Evolutionary conservation across 208 protist species (phyloP).

Genomic region (Dictyostelium gargantuum): DNA sequence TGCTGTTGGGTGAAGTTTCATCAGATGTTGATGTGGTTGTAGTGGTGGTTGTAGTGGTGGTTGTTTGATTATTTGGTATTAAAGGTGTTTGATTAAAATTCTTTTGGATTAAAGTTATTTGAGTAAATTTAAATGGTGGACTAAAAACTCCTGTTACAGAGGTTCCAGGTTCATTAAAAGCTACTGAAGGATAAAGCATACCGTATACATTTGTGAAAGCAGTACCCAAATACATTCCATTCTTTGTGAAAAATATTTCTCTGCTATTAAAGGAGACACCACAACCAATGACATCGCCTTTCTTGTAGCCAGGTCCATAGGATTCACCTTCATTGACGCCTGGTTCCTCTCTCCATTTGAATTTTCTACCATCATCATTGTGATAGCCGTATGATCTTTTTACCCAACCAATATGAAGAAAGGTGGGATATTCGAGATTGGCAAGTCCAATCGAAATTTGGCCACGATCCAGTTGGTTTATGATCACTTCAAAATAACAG

Average conservation of each 20-base stretch:
- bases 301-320: neutral
- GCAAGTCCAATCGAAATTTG: slow-evolving; percentile 37
- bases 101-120: neutral
- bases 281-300: slow-evolving; percentile 62
- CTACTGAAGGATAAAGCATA: slow-evolving; percentile 12
- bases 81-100: neutral
- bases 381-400: slow-evolving; percentile 46
- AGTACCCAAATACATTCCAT: slow-evolving; percentile 20
- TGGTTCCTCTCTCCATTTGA: slow-evolving; percentile 1
- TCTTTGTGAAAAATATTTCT: slow-evolving; percentile 61
- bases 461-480: neutral
- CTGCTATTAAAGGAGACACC: neutral
- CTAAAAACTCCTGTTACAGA: slow-evolving; percentile 13
- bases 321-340: slow-evolving; percentile 25
- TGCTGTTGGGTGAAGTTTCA: neutral
- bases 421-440: neutral
- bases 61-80: neutral
- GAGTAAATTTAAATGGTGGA: slow-evolving; percentile 41
- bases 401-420: slow-evolving; percentile 28
- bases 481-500: slow-evolving; percentile 32
- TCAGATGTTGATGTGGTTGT: neutral
- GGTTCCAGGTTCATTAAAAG: slow-evolving; percentile 30
- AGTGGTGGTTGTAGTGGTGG: neutral
- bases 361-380: slow-evolving; percentile 53
- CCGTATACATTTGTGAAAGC: slow-evolving; percentile 45